Conservation (phyloP, 352 stramenopile genomes). For the Phytophthora cryptogea region DNA sequence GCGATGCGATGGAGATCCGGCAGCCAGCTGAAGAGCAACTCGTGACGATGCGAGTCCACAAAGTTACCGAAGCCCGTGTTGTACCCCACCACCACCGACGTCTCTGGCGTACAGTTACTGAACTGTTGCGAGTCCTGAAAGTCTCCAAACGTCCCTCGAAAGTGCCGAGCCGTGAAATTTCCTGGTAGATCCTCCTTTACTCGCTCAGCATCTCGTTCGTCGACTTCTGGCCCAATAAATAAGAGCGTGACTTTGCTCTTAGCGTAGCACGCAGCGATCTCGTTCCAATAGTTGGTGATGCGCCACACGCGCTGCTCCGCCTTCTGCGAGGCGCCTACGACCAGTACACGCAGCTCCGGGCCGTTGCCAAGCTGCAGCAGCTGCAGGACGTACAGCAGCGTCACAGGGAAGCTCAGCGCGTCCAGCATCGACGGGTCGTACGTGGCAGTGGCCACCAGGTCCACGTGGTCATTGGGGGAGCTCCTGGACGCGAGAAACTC, state of each 20-base stretch:
- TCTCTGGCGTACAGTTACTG: slow-evolving; percentile 36
- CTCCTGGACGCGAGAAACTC: slow-evolving; percentile 49
- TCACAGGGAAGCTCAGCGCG: slow-evolving; percentile 75
- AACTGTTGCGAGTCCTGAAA: slow-evolving; percentile 47
- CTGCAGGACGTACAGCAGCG: slow-evolving; percentile 49
- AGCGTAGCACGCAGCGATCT: slow-evolving; percentile 49
- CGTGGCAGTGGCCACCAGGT: slow-evolving; percentile 46
- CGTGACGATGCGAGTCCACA: slow-evolving; percentile 51
- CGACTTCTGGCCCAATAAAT: slow-evolving; percentile 71
- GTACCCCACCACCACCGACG: slow-evolving; percentile 66
- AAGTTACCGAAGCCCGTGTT: slow-evolving; percentile 86
- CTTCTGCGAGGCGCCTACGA: slow-evolving; percentile 66
- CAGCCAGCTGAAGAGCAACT: slow-evolving; percentile 76
- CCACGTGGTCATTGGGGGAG: slow-evolving; percentile 7
- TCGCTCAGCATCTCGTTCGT: slow-evolving; percentile 15
- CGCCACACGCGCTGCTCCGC: slow-evolving; percentile 72
- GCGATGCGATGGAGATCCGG: slow-evolving; percentile 63
- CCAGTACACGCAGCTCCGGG: slow-evolving; percentile 43
- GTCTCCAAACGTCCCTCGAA: slow-evolving; percentile 52
- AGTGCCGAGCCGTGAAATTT: slow-evolving; percentile 43
- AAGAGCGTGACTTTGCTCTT: slow-evolving; percentile 42
- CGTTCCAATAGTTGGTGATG: slow-evolving; percentile 73
- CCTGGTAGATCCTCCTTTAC: slow-evolving; percentile 6
- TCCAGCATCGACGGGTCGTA: slow-evolving; percentile 75
- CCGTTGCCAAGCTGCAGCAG: slow-evolving; percentile 35